Conservation (phyloP, 495 filamentous ascomycete species). For the Penicillium ochrochloron region DNA sequence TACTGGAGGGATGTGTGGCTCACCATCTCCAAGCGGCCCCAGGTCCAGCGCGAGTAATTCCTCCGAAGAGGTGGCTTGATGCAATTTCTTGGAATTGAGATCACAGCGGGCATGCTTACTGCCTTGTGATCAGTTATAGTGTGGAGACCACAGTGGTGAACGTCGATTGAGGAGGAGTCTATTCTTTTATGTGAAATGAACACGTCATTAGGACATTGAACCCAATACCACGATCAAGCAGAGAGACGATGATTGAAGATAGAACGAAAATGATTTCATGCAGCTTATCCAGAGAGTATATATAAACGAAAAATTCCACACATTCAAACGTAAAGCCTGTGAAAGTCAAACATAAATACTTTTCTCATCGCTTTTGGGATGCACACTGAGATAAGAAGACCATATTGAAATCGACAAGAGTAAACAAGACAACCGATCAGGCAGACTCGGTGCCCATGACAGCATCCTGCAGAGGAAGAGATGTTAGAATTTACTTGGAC, state of each 20-base stretch:
- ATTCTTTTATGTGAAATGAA: background rate
- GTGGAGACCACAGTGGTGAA: background rate
- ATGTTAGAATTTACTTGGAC: constrained; percentile 6
- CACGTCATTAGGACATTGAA: background rate
- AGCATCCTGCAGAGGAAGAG: constrained; percentile 26
- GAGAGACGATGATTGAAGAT: background rate
- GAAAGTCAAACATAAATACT: constrained; percentile 9
- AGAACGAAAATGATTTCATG: constrained; percentile 5
- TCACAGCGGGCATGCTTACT: too few relatives aligned
- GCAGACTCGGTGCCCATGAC: constrained; percentile 34
- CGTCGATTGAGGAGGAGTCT: background rate
- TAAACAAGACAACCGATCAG: constrained; percentile 13
- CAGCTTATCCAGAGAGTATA: constrained; percentile 9
- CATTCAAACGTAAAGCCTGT: constrained; percentile 8
- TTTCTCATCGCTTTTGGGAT: constrained; percentile 10
- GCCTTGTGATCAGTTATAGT: background rate
- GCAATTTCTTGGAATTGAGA: background rate
- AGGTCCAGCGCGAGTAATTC: constrained; percentile 3
- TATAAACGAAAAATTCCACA: constrained; percentile 14
- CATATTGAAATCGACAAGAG: constrained; percentile 6
- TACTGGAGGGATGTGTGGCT: constrained; percentile 55
- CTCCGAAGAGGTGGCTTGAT: background rate
- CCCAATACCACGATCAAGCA: too few relatives aligned
- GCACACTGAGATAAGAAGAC: background rate
- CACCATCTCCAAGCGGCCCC: constrained; percentile 41